Evolutionary conservation across 768 basidiomycete genomes (phyloP).

Genomic region (Trametes cubensis): DNA sequence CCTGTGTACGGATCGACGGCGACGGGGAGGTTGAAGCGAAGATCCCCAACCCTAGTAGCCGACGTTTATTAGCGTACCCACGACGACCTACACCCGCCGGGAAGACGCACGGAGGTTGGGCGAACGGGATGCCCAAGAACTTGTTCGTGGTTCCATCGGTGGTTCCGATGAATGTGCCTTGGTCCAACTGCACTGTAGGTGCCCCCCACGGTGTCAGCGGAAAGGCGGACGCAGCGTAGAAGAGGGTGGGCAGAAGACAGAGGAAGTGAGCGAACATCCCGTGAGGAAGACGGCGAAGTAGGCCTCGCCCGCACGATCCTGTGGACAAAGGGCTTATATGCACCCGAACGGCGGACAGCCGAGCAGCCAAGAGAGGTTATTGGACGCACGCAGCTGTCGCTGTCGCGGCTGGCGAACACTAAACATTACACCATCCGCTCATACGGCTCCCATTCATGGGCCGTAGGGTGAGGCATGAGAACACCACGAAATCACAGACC

Average conservation of each 20-base stretch:
- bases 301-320: neutral
- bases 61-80: neutral
- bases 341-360: neutral
- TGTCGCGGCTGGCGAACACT: neutral
- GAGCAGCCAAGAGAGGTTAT: neutral
- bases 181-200: constrained; percentile 20
- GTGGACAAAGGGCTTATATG: neutral
- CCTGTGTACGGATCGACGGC: constrained; percentile 36
- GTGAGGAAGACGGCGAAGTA: neutral
- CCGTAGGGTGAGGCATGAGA: constrained; percentile 5
- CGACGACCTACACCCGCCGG: neutral
- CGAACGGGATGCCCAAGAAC: constrained; percentile 26
- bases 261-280: constrained; percentile 14
- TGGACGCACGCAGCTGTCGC: neutral
- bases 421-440: constrained; percentile 7
- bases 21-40: constrained; percentile 29
- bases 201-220: constrained; percentile 11
- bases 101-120: constrained; percentile 21
- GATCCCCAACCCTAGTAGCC: constrained; percentile 24
- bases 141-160: constrained; percentile 14
- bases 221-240: constrained; percentile 6
- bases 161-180: constrained; percentile 23
- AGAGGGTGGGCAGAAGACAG: constrained; percentile 10
- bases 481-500: constrained; percentile 11
- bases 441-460: neutral